Evolutionary conservation across 2,329 filamentous ascomycete genomes (phyloP).

Genomic region (Bertia moriformis): DNA sequence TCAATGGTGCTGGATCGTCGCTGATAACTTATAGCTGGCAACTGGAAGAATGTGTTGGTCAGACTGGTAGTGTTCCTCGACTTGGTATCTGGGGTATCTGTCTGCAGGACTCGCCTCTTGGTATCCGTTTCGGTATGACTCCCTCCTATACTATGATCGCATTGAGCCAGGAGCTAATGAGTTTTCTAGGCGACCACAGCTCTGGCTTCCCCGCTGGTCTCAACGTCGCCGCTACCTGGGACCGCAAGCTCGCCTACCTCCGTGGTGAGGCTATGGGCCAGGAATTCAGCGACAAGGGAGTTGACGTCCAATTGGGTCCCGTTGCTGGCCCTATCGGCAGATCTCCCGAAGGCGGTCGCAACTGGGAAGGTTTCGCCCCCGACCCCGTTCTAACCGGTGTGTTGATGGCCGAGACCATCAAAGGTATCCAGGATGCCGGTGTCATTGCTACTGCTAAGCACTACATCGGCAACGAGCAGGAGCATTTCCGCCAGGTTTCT

Average conservation of each 20-base stretch:
- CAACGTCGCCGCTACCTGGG: slow-evolving; percentile 61
- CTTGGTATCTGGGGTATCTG: slow-evolving; percentile 46
- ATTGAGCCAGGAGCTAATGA: not conserved
- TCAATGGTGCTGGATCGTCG: not conserved
- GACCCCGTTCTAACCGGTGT: slow-evolving; percentile 54
- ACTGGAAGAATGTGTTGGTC: slow-evolving; percentile 18
- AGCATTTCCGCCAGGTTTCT: slow-evolving; percentile 24
- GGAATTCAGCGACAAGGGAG: slow-evolving; percentile 59
- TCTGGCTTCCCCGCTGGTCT: slow-evolving; percentile 60
- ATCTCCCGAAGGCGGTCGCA: slow-evolving; percentile 45
- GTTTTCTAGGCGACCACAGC: slow-evolving; percentile 35
- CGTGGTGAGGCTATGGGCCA: slow-evolving; percentile 57
- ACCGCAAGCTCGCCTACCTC: slow-evolving; percentile 47
- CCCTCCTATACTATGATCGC: too few relatives aligned
- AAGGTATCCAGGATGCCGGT: slow-evolving; percentile 55
- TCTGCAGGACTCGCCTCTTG: slow-evolving; percentile 58
- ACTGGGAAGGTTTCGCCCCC: slow-evolving; percentile 46
- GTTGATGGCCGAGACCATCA: slow-evolving; percentile 38
- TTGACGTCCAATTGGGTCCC: slow-evolving; percentile 56
- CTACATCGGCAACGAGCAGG: slow-evolving; percentile 65
- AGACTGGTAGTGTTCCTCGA: slow-evolving; percentile 13
- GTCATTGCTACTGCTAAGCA: slow-evolving; percentile 63
- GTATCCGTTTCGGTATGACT: slow-evolving; percentile 36
- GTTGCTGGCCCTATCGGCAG: slow-evolving; percentile 48
- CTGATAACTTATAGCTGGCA: slow-evolving; percentile 15